These are phyloP conservation scores for Purpureocillium lavendulum DNA, from an alignment of 2,329 filamentous ascomycete species.

Conservation along the genomic window DNA sequence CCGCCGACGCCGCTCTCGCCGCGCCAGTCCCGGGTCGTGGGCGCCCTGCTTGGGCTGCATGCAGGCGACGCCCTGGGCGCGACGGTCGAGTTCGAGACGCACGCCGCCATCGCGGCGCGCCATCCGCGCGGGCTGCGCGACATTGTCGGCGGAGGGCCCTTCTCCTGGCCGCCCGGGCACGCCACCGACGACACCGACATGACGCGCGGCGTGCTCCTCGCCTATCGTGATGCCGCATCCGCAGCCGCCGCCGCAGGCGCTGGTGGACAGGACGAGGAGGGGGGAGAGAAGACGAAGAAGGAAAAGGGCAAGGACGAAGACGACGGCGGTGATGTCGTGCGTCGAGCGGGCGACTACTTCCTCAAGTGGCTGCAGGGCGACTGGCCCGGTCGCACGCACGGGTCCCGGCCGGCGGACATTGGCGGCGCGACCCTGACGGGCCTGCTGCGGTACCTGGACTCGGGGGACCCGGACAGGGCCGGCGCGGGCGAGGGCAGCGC, in stretches of 20 bases:
- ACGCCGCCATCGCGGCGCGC: constrained; percentile 18
- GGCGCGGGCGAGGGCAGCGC: constrained; percentile 29
- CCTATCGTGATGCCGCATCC: constrained; percentile 22
- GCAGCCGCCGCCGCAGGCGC: background rate
- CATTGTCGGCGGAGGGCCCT: constrained; percentile 35
- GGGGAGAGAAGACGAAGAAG: too few relatives aligned
- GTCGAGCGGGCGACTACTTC: constrained; percentile 27
- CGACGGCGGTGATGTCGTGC: constrained; percentile 18
- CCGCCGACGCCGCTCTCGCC: background rate
- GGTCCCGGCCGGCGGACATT: constrained; percentile 26
- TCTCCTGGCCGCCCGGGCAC: constrained; percentile 31
- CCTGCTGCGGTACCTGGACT: constrained; percentile 17
- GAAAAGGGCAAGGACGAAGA: too few relatives aligned
- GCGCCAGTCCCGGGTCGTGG: constrained; percentile 23
- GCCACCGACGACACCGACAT: constrained; percentile 41
- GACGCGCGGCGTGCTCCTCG: constrained; percentile 34
- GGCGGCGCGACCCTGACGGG: constrained; percentile 29
- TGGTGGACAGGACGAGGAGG: too few relatives aligned
- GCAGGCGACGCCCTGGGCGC: constrained; percentile 38
- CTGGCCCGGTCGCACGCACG: constrained; percentile 30
- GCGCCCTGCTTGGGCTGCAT: constrained; percentile 37
- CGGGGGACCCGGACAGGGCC: constrained; percentile 18
- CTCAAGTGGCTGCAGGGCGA: constrained; percentile 31
- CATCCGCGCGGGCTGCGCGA: constrained; percentile 30
- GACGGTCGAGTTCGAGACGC: constrained; percentile 32